A percentile compares a stretch with the other conserved stretches of the same genome.
Evolutionary conservation across 2,329 filamentous ascomycete genomes (phyloP).

Genomic region (Xylogone sp.): DNA sequence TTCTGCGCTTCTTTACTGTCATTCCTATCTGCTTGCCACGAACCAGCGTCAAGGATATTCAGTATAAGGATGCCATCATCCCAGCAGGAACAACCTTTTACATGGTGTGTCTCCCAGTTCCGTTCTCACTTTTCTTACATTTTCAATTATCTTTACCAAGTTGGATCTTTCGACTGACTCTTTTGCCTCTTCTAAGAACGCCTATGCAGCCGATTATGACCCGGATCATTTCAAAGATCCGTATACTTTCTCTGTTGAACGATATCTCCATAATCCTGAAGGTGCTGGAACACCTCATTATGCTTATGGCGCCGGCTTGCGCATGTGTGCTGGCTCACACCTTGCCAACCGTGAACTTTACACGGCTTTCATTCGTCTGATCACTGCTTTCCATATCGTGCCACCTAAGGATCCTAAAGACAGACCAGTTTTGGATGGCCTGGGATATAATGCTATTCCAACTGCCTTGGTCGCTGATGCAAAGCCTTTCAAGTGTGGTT

Average conservation of each 20-base stretch:
- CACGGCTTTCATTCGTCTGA: slow-evolving; percentile 54
- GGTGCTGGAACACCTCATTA: slow-evolving; percentile 57
- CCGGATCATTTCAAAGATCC: slow-evolving; percentile 62
- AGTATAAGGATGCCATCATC: slow-evolving; percentile 62
- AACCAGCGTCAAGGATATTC: slow-evolving; percentile 67
- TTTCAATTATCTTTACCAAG: too few relatives aligned
- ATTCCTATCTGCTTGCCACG: slow-evolving; percentile 76
- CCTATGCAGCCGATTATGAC: slow-evolving; percentile 73
- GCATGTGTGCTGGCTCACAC: slow-evolving; percentile 62
- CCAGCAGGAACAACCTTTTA: slow-evolving; percentile 77
- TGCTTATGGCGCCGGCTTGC: slow-evolving; percentile 57
- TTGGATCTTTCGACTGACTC: slow-evolving; percentile 15
- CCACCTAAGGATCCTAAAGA: slow-evolving; percentile 42
- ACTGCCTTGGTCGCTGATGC: slow-evolving; percentile 59
- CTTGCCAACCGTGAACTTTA: slow-evolving; percentile 61
- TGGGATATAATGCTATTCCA: slow-evolving; percentile 53
- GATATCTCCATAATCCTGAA: slow-evolving; percentile 54
- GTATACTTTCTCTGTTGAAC: slow-evolving; percentile 62
- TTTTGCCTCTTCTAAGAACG: slow-evolving; percentile 47
- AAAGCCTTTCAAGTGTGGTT: slow-evolving; percentile 58
- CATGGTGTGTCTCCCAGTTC: slow-evolving; percentile 49
- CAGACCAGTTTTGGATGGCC: slow-evolving; percentile 49
- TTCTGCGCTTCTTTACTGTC: slow-evolving; percentile 74
- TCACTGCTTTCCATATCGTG: slow-evolving; percentile 54
- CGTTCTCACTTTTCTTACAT: slow-evolving; percentile 1